Evolutionary conservation across 2,329 filamentous ascomycete species (phyloP), one percentile per base, ranked within the genome.

Genomic region (Stemphylium beticola): DNA sequence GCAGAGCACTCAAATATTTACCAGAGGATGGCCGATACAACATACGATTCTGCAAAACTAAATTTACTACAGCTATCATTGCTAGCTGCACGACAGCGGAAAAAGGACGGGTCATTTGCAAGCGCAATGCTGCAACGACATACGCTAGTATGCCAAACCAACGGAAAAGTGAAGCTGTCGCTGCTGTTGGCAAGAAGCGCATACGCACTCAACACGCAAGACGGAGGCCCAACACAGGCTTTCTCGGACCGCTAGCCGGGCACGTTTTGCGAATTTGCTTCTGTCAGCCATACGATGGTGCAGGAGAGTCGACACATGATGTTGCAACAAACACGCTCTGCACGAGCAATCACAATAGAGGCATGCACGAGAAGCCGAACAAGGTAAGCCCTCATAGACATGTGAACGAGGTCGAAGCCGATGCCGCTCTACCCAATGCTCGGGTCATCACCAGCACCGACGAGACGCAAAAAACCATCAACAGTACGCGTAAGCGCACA

Each of bases 201-300:
- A 15, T 36, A 37, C 32, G 26, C 15, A 39, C 14, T 14, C 41
- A 24, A 11, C 36, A 41, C n/a, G 24, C 24, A 24, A 44, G 26
- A 20, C 29, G 10, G 22, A 45, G 20, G 15, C 40, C 36, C 47
- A 37, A 49, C 11, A 18, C 26, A 34, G 55, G 49, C 14, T 31
- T 40, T 31, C 32, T 58, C 24, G 53, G 56, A 29, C 52, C 61
- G 18, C 52, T 57, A 18, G 50, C 66, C 15, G 70, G 64, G 4
- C 65, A 70, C 41, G 49, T 58, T 11, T 38, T 75, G 45, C 58
- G 71, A 5, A 58, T 71, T 8, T 75, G 71, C 60, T 75, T 75
- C 51, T 75, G 73, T 45, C 71, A 75, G 49, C 72, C 72, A 22
- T 67, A 66, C 29, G 73, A 73, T 52, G 66, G 61, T 24, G 64